These are phyloP conservation scores for Ganoderma boninense DNA, from an alignment of 1,284 basidiomycete genomes.

Conservation along the genomic window DNA sequence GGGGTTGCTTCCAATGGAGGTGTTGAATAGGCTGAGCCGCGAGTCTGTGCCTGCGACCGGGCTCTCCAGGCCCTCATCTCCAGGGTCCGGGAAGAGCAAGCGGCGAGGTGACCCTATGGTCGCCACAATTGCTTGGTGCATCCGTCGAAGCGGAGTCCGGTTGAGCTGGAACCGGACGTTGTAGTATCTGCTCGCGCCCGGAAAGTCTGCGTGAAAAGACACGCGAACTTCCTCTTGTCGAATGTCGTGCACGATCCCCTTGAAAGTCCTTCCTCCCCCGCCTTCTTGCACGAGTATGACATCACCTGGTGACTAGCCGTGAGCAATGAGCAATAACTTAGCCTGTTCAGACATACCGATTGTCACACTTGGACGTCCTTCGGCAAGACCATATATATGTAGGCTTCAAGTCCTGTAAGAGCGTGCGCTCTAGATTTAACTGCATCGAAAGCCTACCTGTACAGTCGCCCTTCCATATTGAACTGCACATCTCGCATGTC, in stretches of 20 bases:
- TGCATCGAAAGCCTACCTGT: constrained; percentile 49
- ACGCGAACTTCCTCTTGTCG: constrained; percentile 59
- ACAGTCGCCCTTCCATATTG: constrained; percentile 43
- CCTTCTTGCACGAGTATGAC: constrained; percentile 59
- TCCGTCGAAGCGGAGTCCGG: constrained; percentile 57
- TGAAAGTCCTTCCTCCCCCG: constrained; percentile 56
- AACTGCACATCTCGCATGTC: constrained; percentile 56
- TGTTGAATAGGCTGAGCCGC: constrained; percentile 46
- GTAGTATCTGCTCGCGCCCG: constrained; percentile 44
- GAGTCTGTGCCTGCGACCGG: constrained; percentile 29
- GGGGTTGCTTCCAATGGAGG: constrained; percentile 54
- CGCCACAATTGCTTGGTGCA: constrained; percentile 63
- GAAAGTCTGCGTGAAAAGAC: constrained; percentile 58
- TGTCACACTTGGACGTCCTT: constrained; percentile 70
- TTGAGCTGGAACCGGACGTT: constrained; percentile 67
- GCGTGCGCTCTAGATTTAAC: not conserved
- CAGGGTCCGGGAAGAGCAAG: constrained; percentile 50
- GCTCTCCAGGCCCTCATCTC: constrained; percentile 38
- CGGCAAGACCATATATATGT: constrained; percentile 66
- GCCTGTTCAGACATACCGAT: constrained; percentile 50
- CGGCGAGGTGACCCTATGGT: constrained; percentile 46
- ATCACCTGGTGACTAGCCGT: constrained; percentile 51
- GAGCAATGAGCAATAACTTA: not conserved
- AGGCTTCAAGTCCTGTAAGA: constrained; percentile 46
- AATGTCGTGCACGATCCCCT: constrained; percentile 67